Evolutionary conservation across 2,329 filamentous ascomycete species (phyloP), one percentile per base, ranked within the genome.

Genomic region (Gliomastix tumulicola): DNA sequence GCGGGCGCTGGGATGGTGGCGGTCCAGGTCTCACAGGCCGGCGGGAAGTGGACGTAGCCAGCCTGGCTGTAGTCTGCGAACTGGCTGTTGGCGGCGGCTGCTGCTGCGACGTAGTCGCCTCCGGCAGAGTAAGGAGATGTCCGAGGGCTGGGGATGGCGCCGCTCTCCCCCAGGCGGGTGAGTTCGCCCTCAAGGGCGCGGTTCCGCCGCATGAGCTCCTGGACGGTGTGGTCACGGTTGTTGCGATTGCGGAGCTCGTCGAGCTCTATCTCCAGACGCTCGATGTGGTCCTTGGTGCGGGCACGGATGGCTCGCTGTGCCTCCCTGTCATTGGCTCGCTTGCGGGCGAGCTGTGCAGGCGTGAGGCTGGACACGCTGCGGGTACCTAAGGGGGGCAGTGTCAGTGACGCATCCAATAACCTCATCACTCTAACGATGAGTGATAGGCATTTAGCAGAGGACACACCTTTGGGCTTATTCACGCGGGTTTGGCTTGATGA

Each of bases 311-410:
- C 86, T 34, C 88, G 76, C 63, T 95, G 88, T 30, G 88, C 88
- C 60, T 94, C 87, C 43, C 88, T 78, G 57, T 95, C 88, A 65
- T 95, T 95, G 51, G 87, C 86, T 45, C 89, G 75, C 68, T 95
- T 96, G 59, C 88, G 84, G 21, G 84, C 86, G 41, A 95, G 75
- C 62, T 95, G 89, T 43, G 89, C 84, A 6, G 88, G 84, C 10
- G 87, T 94, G 54, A 95, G 71, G 51, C 85, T 90, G 44, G 88
- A 87, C 38, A 94, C 88, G 44, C 85, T 88, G 47, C 88, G 78
- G 41, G 83, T 75, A 32, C 74, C 74, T 71, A 21, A 22, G 28
- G 21, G 32, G n/a, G n/a, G n/a, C n/a, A n/a, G n/a, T n/a, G n/a
- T n/a, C n/a, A n/a, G n/a, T n/a, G n/a, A n/a, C n/a, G n/a, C n/a